Conservation (phyloP, 106 monocot genomes). For the Acorus gramineus region DNA sequence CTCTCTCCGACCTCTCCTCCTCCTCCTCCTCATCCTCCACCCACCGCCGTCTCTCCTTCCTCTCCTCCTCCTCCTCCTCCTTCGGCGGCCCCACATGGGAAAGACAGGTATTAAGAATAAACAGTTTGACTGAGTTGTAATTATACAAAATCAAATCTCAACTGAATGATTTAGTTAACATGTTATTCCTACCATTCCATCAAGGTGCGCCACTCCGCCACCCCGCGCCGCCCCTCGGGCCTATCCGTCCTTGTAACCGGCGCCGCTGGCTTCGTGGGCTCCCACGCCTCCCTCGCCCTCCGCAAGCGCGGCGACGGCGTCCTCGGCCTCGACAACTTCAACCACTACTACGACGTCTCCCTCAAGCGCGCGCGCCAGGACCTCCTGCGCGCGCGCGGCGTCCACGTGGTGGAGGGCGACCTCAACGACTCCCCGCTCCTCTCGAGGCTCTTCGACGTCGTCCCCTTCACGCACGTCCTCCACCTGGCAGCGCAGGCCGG, state of each 20-base stretch:
- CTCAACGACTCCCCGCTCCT: constrained; percentile 16
- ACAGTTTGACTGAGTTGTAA: no score
- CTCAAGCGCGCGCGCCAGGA: constrained; percentile 20
- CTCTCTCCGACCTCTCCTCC: neutral
- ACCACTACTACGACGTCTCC: constrained; percentile 31
- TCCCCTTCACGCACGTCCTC: no score
- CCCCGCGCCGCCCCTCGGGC: constrained; percentile 7
- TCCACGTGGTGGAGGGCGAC: constrained; percentile 24
- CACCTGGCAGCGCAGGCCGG: no score
- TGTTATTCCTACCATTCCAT: no score
- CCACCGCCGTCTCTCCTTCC: constrained; percentile 3
- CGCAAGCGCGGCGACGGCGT: constrained; percentile 33
- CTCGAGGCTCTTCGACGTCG: constrained; percentile 2
- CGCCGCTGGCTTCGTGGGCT: constrained; percentile 29
- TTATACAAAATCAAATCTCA: no score
- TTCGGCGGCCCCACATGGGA: constrained; percentile 19
- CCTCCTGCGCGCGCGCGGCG: constrained; percentile 7
- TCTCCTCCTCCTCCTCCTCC: constrained; percentile 1
- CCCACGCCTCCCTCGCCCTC: constrained; percentile 21
- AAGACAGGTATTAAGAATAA: neutral
- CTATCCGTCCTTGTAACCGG: constrained; percentile 30
- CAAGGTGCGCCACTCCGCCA: constrained; percentile 11
- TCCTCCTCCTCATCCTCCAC: neutral
- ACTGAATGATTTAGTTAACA: no score
- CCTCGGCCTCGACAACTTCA: constrained; percentile 34